Evolutionary conservation across 805 yeast species (phyloP).

Genomic region (Lipomyces japonicus): DNA sequence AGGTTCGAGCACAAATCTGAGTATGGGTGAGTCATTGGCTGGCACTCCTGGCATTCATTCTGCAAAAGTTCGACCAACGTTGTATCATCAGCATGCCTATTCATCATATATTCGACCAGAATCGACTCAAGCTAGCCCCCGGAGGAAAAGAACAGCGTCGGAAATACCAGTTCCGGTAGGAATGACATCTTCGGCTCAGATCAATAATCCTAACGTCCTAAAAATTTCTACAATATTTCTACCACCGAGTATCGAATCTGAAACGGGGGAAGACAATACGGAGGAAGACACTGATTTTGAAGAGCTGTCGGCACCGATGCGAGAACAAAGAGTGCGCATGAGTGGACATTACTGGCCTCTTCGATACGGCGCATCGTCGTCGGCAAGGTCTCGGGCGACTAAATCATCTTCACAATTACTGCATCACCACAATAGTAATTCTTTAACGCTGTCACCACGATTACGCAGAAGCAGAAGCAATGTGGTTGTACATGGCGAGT

Average conservation of each 20-base stretch:
- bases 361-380: neutral
- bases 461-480: neutral
- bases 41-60: neutral
- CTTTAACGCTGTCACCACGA: neutral
- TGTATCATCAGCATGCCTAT: neutral
- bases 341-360: neutral
- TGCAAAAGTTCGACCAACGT: neutral
- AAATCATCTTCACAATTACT: too few species aligned
- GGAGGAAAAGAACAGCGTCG: neutral
- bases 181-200: neutral
- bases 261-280: neutral
- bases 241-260: neutral
- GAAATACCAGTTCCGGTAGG: neutral
- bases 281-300: neutral
- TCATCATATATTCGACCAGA: neutral
- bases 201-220: neutral
- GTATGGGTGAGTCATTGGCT: constrained; percentile 17
- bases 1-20: neutral
- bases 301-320: too few species aligned
- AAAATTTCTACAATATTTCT: neutral
- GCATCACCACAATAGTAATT: constrained; percentile 12
- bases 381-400: constrained; percentile 1
- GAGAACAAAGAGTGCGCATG: too few species aligned
- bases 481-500: neutral
- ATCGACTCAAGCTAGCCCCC: neutral